Percentiles rank a stretch among this genome's conserved stretches.
Evolutionary conservation across 306 rosid species (phyloP).

Genomic region (Quercus gilva): DNA sequence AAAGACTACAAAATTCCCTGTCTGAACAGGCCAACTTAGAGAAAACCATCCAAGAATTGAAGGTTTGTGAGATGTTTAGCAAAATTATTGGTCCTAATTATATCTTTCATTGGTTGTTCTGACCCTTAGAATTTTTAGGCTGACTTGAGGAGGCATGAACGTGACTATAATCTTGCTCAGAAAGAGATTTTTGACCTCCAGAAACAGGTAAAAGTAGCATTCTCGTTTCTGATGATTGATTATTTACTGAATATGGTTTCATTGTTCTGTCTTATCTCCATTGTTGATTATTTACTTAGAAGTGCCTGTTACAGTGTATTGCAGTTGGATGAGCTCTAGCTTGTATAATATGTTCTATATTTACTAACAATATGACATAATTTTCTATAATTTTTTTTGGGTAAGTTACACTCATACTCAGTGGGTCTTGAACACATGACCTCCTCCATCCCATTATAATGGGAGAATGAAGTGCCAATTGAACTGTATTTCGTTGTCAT

Average conservation of each 20-base stretch:
- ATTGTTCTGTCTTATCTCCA: background rate
- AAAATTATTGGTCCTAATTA: background rate
- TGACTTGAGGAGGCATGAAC: constrained; percentile 72
- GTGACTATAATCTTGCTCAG: constrained; percentile 62
- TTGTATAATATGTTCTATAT: background rate
- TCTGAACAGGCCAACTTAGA: constrained; percentile 59
- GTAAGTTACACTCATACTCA: no score
- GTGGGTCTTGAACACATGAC: no score
- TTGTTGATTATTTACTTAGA: background rate
- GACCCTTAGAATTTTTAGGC: constrained; percentile 46
- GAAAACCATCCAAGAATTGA: constrained; percentile 70
- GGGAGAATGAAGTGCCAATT: no score
- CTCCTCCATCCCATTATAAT: no score
- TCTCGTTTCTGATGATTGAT: background rate
- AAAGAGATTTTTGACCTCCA: constrained; percentile 79
- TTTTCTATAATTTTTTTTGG: no score
- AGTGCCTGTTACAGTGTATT: background rate
- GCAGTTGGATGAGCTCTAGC: background rate
- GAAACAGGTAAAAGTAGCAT: constrained; percentile 58
- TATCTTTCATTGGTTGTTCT: constrained; percentile 11
- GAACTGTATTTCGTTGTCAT: no score
- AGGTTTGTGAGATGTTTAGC: constrained; percentile 41
- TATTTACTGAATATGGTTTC: background rate
- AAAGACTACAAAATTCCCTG: constrained; percentile 63
- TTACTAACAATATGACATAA: background rate